These are phyloP conservation scores for Aspergillus neotritici DNA, from an alignment of 2,329 filamentous ascomycete genomes.

Conservation along the genomic window DNA sequence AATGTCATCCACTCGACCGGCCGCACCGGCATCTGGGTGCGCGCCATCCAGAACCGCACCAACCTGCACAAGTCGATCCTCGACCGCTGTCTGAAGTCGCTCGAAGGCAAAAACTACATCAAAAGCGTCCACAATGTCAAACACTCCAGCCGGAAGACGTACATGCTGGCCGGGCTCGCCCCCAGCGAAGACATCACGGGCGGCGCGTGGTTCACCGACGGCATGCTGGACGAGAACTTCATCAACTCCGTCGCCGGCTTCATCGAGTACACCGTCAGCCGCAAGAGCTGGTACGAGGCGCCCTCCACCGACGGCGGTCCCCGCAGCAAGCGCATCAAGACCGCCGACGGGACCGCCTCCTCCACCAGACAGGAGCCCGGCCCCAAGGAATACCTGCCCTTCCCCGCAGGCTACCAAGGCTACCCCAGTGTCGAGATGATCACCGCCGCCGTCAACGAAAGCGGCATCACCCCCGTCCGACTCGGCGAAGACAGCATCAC, in stretches of 20 bases:
- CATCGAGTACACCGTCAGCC: conserved; percentile 68
- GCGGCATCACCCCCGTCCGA: conserved; percentile 66
- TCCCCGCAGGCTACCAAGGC: conserved; percentile 60
- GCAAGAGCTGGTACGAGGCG: conserved; percentile 62
- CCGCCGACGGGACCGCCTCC: conserved; percentile 26
- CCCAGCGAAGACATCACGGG: conserved; percentile 88
- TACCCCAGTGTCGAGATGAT: conserved; percentile 80
- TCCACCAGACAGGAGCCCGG: conserved; percentile 25
- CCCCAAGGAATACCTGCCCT: conserved; percentile 43
- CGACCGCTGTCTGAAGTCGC: conserved; percentile 73
- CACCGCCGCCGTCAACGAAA: conserved; percentile 64
- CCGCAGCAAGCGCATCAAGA: conserved; percentile 39
- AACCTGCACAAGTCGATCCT: conserved; percentile 80
- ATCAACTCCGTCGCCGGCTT: conserved; percentile 70
- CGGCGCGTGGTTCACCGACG: conserved; percentile 90
- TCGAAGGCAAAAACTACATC: conserved; percentile 77
- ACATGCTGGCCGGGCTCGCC: conserved; percentile 78
- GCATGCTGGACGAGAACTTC: conserved; percentile 81
- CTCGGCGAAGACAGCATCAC: conserved; percentile 68
- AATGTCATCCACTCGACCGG: conserved; percentile 80
- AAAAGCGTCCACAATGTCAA: conserved; percentile 88
- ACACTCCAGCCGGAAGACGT: conserved; percentile 87
- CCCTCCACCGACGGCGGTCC: conserved; percentile 29
- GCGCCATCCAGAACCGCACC: conserved; percentile 71
- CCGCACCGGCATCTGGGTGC: conserved; percentile 83